Evolutionary conservation across 345 rosid species (phyloP), one percentile per base, ranked within the genome.

Genomic region (Eutrema yunnanense): DNA sequence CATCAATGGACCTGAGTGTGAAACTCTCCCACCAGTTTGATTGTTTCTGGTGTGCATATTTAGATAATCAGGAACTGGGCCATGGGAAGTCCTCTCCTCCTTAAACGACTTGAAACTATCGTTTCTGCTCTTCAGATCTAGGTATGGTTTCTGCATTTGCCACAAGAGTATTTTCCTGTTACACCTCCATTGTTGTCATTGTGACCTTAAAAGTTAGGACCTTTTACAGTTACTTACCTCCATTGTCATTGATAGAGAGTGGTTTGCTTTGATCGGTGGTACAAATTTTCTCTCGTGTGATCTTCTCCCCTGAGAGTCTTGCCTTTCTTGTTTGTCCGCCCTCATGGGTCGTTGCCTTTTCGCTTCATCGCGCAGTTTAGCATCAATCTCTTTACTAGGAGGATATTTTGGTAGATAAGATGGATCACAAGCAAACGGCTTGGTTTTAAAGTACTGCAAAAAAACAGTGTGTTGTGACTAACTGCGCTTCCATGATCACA

Each of bases 301-400:
- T 47, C 66, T 53, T 76, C 75, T 77, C 34, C 44, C 14, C 36
- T 42, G 62, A 32, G 57, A 44, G 40, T 77, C 63, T 71, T 71
- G 72, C 8, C 68, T 34, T 71, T 42, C 80, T 33, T 14, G 72
- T 77, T 71, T 76, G 62, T 70, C 88, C 49, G 77, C 41, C 16
- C 43, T 61, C 9, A n/a, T 2, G 0, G 67, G 67, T 55, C 13
- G 68, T 27, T 51, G 76, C 2, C 83, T 86, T 67, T 84, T 81
- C 80, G 80, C 98, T 48, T 93, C 98, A 68, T 93, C 94, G n/a
- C 97, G 88, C 62, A 84, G 69, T 77, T 90, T 87, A 65, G 90
- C 97, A 83, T 93, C 98, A 76, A 93, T 93, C 79, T 93, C 98
- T 86, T 93, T 93, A 61, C 89, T 90, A 12, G 98, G 98, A 13